Evolutionary conservation across 192 early-diverging fungal species (phyloP), one percentile per base, ranked within the genome.

Genomic region (Podila horticola): DNA sequence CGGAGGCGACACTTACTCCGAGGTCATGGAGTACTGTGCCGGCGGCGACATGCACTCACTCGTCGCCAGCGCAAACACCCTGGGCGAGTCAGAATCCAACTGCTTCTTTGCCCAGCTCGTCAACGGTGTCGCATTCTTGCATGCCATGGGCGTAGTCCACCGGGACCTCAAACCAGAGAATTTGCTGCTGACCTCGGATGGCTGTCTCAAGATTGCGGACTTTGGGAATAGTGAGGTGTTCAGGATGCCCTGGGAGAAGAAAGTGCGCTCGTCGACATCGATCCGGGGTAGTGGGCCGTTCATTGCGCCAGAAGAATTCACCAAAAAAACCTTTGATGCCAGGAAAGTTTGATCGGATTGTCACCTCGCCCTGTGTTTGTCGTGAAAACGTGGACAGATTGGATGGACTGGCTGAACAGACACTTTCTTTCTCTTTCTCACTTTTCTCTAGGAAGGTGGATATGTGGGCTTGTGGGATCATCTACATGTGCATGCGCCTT

Each of bases 101-200:
- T 90, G 88, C 71, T 93, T 90, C 82, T 94, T 94, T 71, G 88
- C 90, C 38, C 94, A 95, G 60, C 79, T 96, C 0, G 84, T 93
- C 28, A 67, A 82, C 20, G 94, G 94, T 45, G 93, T 96, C 13
- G 63, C 86, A 22, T 96, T 94, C 67, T 70, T 96, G 24, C 94
- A 96, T 74, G 71, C 79, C 0, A 91, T 90, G 81, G 94, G 94
- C 8, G 92, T 95, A 9, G 91, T 93, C 1, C 94, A 89, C 74
- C 79, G 91, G 72, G 94, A 95, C 66, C 72, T 95, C 15, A 95
- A 95, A 66, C 94, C 94, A 8, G 94, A 95, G 75, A 95, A 95
- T 71, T 77, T 95, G 38, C 69, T 95, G 5, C 69, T 95, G 28
- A 91, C 90, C 30, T 63, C 74, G 20, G 65, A 74, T 38, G 88